Percentiles rank a stretch among this genome's conserved stretches.
These are phyloP conservation scores for Zoysia pacifica DNA, from an alignment of 176 grass and related monocot genomes.

Conservation along the genomic window DNA sequence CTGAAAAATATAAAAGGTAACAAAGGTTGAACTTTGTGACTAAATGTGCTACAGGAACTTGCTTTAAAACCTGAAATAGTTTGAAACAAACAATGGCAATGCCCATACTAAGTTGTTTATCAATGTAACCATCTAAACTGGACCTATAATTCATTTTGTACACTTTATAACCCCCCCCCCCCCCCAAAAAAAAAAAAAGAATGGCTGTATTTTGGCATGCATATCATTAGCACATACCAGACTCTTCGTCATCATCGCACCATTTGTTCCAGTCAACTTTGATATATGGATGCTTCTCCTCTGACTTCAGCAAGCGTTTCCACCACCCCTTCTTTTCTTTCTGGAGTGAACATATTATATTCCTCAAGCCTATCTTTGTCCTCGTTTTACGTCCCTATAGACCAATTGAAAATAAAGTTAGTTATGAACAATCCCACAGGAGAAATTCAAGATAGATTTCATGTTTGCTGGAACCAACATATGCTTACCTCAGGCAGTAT, in stretches of 20 bases:
- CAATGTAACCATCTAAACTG: constrained; percentile 13
- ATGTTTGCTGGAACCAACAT: constrained; percentile 18
- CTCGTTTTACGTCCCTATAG: constrained; percentile 78
- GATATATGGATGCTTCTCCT: constrained; percentile 89
- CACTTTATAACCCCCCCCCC: not conserved
- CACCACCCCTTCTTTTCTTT: constrained; percentile 98
- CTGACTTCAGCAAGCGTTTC: constrained; percentile 85
- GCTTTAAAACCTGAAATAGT: not conserved
- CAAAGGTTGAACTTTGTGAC: not conserved
- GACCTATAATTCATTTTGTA: not conserved
- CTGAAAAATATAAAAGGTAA: not conserved
- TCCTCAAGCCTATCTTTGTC: constrained; percentile 76
- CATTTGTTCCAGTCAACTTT: constrained; percentile 99
- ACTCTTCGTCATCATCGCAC: constrained; percentile 93
- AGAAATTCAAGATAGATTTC: not conserved
- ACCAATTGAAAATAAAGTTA: constrained; percentile 6
- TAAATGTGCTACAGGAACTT: not conserved
- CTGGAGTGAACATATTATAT: constrained; percentile 78
- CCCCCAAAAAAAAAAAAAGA: not conserved
- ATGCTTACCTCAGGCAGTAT: constrained; percentile 65
- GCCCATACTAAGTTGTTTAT: constrained; percentile 3
- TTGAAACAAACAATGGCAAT: not conserved
- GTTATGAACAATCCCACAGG: constrained; percentile 3
- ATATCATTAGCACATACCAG: constrained; percentile 54
- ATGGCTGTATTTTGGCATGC: not conserved